Conservation (phyloP, 148 eudicot genomes). For the Silene latifolia region DNA sequence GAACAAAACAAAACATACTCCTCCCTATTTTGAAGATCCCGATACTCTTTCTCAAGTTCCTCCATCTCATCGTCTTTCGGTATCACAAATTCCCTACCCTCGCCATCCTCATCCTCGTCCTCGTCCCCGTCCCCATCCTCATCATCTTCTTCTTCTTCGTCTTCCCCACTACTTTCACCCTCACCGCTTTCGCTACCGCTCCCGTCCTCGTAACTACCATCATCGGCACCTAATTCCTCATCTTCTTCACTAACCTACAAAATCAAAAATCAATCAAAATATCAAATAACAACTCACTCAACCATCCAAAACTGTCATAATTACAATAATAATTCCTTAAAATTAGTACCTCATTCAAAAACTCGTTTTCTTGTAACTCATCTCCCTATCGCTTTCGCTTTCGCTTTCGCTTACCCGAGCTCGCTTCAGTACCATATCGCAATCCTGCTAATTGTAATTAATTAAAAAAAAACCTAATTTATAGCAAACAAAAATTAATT, state of each 20-base stretch:
- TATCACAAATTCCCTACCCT: constrained; percentile 8
- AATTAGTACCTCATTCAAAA: constrained; percentile 27
- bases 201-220: constrained; percentile 19
- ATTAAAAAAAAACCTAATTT: not conserved
- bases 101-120: constrained; percentile 27
- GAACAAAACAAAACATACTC: constrained; percentile 47
- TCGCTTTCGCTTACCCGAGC: constrained; percentile 26
- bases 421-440: constrained; percentile 30
- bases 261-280: not conserved
- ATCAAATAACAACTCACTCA: not conserved
- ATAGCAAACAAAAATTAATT: no score
- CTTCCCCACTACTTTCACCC: constrained; percentile 21
- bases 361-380: constrained; percentile 35
- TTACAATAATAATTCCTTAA: not conserved
- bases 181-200: constrained; percentile 19
- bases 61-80: constrained; percentile 60
- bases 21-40: constrained; percentile 54
- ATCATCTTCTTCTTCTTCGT: constrained; percentile 17
- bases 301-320: not conserved
- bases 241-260: constrained; percentile 33
- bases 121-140: no score
- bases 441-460: not conserved
- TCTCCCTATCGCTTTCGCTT: constrained; percentile 35
- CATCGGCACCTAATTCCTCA: constrained; percentile 29
- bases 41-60: constrained; percentile 74